Base-by-base conservation (phyloP, 2,329 filamentous ascomycete species). In the Tolypocladium endophyticum region DNA sequence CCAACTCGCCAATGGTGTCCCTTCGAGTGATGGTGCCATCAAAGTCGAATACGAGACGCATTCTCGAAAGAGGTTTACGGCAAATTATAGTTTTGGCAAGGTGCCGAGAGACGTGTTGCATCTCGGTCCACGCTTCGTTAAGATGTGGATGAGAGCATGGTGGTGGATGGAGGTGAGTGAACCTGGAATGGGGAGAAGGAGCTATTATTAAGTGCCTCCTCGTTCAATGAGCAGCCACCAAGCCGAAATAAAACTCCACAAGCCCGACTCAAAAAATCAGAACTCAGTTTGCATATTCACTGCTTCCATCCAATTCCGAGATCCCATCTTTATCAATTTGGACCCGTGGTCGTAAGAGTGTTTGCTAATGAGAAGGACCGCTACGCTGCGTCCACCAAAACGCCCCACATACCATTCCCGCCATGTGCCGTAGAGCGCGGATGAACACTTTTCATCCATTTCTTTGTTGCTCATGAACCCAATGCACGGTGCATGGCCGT, bases 21-120 rank as follows among this genome's bases (percentile, higher is more conserved):
- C 75, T 61, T 16, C 73, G 70, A 23, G 82, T 84, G 63, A 85
- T 83, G 20, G 82, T 85, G 61, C 81, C 80, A 69, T 85, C 82
- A 68, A 85, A 85, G 66, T 85, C 82, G 25, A 85, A 74, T 41
- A 85, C 68, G 47, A 85, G 71, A 62, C 75, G 73, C 75, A 79
- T 73, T 16, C 57, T 65, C 56, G 57, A 30, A n/a, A 25, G 28
- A 28, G 23, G 12, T 2, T 4, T 28, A 53, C 47, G 47, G 39
- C 28, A 25, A 5, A 28, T 8, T 25, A 38, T 3, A 23, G 30
- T 38, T 35, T 20, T 41, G 25, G 36, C 9, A 28, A 58, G 41
- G n/a, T 39, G 20, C 41, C 41, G 20, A 33, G 30, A 35, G 50
- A 35, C 9, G 7, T 14, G 30, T n/a, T 23, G 50, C 50, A 54